These are phyloP conservation scores for Tuctoria greenei DNA, from an alignment of 176 grass and related monocot species.

Conservation along the genomic window DNA sequence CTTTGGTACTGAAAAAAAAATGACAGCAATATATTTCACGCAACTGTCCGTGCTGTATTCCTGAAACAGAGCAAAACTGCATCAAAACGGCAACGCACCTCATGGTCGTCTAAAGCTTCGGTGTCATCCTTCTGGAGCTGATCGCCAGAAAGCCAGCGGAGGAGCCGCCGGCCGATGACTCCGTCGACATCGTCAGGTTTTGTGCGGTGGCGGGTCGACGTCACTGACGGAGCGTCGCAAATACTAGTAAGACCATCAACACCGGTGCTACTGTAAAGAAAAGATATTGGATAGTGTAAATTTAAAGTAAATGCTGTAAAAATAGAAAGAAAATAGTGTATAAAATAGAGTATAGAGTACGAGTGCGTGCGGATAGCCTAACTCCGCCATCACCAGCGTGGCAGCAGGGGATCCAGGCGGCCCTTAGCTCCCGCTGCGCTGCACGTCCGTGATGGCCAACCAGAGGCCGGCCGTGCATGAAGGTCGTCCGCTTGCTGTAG, in stretches of 20 bases:
- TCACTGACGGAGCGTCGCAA: conserved; percentile 41
- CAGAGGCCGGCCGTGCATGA: conserved; percentile 64
- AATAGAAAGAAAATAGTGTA: too few relatives aligned
- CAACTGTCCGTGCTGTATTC: not conserved
- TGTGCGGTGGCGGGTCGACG: conserved; percentile 62
- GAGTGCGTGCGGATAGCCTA: too few relatives aligned
- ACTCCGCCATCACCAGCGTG: conserved; percentile 35
- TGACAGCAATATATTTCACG: not conserved
- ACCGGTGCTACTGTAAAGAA: too few relatives aligned
- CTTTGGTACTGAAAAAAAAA: not conserved
- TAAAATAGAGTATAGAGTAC: too few relatives aligned
- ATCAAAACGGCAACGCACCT: conserved; percentile 56
- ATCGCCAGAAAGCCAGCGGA: conserved; percentile 62
- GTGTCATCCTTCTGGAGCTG: conserved; percentile 75
- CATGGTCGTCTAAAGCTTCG: conserved; percentile 79
- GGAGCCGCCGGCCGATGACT: conserved; percentile 46
- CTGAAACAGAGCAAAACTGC: conserved; percentile 55
- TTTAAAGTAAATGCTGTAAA: too few relatives aligned
- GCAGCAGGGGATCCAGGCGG: conserved; percentile 50
- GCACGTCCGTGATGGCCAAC: conserved; percentile 70
- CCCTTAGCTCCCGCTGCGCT: conserved; percentile 57
- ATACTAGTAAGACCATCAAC: too few relatives aligned
- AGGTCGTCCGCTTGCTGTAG: conserved; percentile 49
- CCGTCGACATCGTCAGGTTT: conserved; percentile 62
- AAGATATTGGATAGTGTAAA: too few relatives aligned